Evolutionary conservation across 805 yeast genomes (phyloP).

Genomic region (Metschnikowia sp.): DNA sequence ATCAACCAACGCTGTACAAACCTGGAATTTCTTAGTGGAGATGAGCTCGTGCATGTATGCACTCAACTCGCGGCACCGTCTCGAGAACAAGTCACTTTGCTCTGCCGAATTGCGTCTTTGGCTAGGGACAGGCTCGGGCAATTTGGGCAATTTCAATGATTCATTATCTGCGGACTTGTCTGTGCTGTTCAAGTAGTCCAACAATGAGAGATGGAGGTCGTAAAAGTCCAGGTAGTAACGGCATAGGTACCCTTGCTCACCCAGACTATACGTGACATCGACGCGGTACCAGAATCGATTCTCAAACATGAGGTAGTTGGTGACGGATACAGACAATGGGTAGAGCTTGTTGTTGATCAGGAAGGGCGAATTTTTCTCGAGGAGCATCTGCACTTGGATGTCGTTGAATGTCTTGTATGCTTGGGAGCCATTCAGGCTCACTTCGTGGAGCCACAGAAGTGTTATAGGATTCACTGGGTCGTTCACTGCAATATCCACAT

Average conservation of each 20-base stretch:
- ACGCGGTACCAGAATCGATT: slow-evolving; percentile 52
- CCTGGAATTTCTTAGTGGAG: slow-evolving; percentile 28
- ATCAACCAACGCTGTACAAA: slow-evolving; percentile 23
- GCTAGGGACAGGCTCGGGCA: slow-evolving; percentile 49
- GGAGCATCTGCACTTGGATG: slow-evolving; percentile 24
- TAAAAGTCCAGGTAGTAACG: slow-evolving; percentile 52
- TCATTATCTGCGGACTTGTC: background rate
- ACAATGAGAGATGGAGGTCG: slow-evolving; percentile 38
- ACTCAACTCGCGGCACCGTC: slow-evolving; percentile 40
- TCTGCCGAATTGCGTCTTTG: slow-evolving; percentile 18
- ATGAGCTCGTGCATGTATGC: slow-evolving; percentile 35
- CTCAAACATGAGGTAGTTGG: slow-evolving; percentile 37
- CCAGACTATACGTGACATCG: slow-evolving; percentile 36
- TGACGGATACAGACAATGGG: slow-evolving; percentile 36
- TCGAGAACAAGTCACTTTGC: slow-evolving; percentile 15
- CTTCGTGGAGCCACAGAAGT: slow-evolving; percentile 31
- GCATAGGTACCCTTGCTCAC: slow-evolving; percentile 38
- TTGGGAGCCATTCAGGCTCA: slow-evolving; percentile 2
- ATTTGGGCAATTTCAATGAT: slow-evolving; percentile 28
- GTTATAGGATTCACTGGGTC: slow-evolving; percentile 38
- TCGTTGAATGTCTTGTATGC: slow-evolving; percentile 22
- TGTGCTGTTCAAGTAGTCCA: slow-evolving; percentile 13
- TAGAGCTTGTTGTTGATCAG: slow-evolving; percentile 30
- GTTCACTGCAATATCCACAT: slow-evolving; percentile 45
- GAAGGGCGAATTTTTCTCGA: slow-evolving; percentile 18